A percentile compares a stretch with the other conserved stretches of the same genome.
These are phyloP conservation scores for Colletotrichum sp. DNA, from an alignment of 2,329 filamentous ascomycete genomes.

Conservation along the genomic window DNA sequence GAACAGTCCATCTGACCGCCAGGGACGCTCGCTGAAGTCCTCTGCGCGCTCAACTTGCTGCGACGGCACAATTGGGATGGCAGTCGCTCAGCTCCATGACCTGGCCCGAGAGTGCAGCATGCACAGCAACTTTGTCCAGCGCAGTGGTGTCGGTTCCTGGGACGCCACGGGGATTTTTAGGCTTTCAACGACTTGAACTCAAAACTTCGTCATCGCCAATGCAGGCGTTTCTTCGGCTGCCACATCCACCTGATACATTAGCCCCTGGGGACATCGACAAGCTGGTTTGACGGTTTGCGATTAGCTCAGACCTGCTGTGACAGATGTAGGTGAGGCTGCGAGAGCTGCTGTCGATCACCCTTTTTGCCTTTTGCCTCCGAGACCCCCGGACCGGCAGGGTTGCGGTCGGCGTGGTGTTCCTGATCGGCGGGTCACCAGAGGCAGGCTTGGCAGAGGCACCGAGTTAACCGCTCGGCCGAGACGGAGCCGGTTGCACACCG, in stretches of 20 bases:
- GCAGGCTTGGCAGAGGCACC: background rate
- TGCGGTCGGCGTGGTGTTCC: background rate
- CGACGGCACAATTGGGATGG: constrained; percentile 13
- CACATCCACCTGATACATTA: constrained; percentile 10
- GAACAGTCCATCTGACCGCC: constrained; percentile 10
- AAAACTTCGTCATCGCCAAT: constrained; percentile 9
- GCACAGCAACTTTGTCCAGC: background rate
- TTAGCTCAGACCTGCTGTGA: constrained; percentile 1
- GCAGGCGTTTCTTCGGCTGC: background rate
- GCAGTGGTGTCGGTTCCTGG: background rate
- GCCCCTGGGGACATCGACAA: constrained; percentile 2
- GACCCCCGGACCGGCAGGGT: background rate
- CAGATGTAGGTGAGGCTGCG: constrained; percentile 1
- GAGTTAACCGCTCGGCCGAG: background rate
- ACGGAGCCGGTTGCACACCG: background rate
- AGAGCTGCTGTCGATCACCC: background rate
- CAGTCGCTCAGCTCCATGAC: constrained; percentile 5
- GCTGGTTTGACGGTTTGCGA: background rate
- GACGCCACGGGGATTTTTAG: constrained; percentile 4
- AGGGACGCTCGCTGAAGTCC: background rate
- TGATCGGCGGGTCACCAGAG: background rate
- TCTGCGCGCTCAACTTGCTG: background rate
- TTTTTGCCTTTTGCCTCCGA: background rate
- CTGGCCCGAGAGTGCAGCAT: background rate
- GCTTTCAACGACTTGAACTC: constrained; percentile 8